Conservation (phyloP, 495 filamentous ascomycete genomes). For the Penicillium lagena region DNA sequence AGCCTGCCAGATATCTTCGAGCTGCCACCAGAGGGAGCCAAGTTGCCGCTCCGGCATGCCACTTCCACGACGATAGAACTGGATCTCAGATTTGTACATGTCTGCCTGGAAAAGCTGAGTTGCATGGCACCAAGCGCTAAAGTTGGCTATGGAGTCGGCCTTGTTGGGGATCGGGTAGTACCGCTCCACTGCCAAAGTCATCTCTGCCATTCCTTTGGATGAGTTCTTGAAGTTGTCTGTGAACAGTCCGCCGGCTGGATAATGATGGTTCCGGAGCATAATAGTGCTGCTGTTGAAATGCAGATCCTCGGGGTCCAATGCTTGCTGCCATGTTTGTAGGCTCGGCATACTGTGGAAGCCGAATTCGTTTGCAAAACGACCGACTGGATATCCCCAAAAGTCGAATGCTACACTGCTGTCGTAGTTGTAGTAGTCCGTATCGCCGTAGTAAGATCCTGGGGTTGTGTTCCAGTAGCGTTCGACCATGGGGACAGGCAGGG, state of each 20-base stretch:
- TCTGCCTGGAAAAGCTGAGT: slow-evolving; percentile 67
- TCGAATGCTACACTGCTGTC: slow-evolving; percentile 50
- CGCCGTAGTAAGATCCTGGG: slow-evolving; percentile 52
- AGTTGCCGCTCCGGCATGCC: slow-evolving; percentile 55
- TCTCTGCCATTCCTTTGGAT: slow-evolving; percentile 50
- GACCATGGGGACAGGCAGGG: slow-evolving; percentile 48
- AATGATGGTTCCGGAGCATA: slow-evolving; percentile 60
- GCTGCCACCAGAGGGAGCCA: slow-evolving; percentile 62
- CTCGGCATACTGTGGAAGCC: slow-evolving; percentile 64
- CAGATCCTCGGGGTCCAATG: slow-evolving; percentile 42
- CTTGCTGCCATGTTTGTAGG: slow-evolving; percentile 54
- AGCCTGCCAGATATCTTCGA: slow-evolving; percentile 66
- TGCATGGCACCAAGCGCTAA: slow-evolving; percentile 62
- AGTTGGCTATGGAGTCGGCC: slow-evolving; percentile 51
- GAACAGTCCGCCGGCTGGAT: slow-evolving; percentile 42
- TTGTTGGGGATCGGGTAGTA: slow-evolving; percentile 61
- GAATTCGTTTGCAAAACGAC: slow-evolving; percentile 63
- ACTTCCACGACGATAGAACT: slow-evolving; percentile 59
- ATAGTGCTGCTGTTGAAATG: slow-evolving; percentile 56
- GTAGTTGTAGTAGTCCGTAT: slow-evolving; percentile 69
- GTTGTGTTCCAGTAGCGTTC: slow-evolving; percentile 56
- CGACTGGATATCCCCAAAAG: slow-evolving; percentile 48
- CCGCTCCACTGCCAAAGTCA: slow-evolving; percentile 53
- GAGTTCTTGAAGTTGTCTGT: slow-evolving; percentile 34
- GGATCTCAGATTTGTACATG: slow-evolving; percentile 57